Evolutionary conservation across 768 basidiomycete species (phyloP).

Genomic region (Dioszegia crocea): DNA sequence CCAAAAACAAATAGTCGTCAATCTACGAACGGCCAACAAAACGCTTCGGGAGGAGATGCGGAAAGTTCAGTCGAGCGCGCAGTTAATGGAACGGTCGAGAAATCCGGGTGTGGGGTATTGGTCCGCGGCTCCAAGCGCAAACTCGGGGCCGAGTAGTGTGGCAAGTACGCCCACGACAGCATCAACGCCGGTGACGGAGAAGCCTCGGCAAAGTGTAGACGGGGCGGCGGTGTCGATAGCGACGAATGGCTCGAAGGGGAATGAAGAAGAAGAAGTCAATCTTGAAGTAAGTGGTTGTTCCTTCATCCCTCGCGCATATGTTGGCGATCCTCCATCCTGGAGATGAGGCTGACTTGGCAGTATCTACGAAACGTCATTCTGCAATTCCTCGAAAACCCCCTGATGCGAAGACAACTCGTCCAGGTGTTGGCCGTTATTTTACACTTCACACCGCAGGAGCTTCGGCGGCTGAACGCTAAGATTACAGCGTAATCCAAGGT

Average conservation of each 20-base stretch:
- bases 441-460: constrained; percentile 92
- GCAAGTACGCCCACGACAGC: background rate
- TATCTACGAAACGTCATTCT: constrained; percentile 93
- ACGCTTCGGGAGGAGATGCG: constrained; percentile 87
- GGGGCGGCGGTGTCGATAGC: background rate
- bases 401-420: constrained; percentile 94
- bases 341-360: constrained; percentile 32
- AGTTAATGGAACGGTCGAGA: constrained; percentile 80
- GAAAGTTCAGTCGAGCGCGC: constrained; percentile 89
- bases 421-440: constrained; percentile 87
- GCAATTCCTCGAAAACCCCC: constrained; percentile 96
- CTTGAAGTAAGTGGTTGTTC: constrained; percentile 59
- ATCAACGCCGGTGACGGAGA: constrained; percentile 1
- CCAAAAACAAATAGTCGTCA: constrained; percentile 62
- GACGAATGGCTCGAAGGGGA: constrained; percentile 22
- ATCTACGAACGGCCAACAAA: constrained; percentile 75
- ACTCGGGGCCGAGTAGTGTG: background rate
- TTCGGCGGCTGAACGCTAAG: constrained; percentile 69
- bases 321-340: too few relatives aligned
- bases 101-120: constrained; percentile 95
- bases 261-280: constrained; percentile 85
- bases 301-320: too few relatives aligned
- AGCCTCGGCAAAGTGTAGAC: constrained; percentile 21
- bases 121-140: constrained; percentile 40
- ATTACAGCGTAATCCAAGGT: constrained; percentile 9